Percentiles rank a stretch among this genome's conserved stretches.
phyloP scores from a whole-genome alignment of 2,329 filamentous ascomycete genomes.

The Penicillium oxalicum region DNA sequence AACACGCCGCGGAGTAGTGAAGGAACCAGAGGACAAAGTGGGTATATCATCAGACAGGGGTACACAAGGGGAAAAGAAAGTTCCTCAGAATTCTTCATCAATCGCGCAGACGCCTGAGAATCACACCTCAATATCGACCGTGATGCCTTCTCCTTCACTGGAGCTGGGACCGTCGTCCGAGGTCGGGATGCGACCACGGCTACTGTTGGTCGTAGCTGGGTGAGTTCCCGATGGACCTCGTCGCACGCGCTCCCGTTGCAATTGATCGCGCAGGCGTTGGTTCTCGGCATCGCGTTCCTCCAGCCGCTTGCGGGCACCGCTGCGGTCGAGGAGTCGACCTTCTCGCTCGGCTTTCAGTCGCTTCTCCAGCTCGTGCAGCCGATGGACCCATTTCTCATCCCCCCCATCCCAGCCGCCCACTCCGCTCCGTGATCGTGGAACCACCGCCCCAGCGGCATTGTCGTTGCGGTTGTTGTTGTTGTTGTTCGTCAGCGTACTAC shows the following conservation, averaged over 20 bases:
- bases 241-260: slow-evolving; percentile 52
- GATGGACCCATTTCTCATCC: slow-evolving; percentile 70
- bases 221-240: slow-evolving; percentile 25
- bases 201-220: slow-evolving; percentile 11
- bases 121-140: slow-evolving; percentile 36
- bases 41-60: no score
- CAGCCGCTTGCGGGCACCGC: slow-evolving; percentile 71
- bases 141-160: slow-evolving; percentile 35
- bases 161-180: slow-evolving; percentile 31
- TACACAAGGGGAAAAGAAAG: no score
- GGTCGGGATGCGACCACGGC: slow-evolving; percentile 11
- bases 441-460: slow-evolving; percentile 17
- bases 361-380: slow-evolving; percentile 79
- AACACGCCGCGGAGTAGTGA: no score
- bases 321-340: slow-evolving; percentile 74
- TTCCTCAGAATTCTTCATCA: no score
- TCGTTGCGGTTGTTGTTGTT: no score
- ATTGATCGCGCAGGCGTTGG: slow-evolving; percentile 59
- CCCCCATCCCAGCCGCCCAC: slow-evolving; percentile 43
- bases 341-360: slow-evolving; percentile 87
- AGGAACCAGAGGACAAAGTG: no score
- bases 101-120: neutral
- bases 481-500: slow-evolving; percentile 27
- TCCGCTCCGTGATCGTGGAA: slow-evolving; percentile 21
- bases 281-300: slow-evolving; percentile 72